Percentiles rank a stretch among this genome's conserved stretches.
These are phyloP conservation scores for Blastobotrys mokoenaii DNA, from an alignment of 805 yeast genomes.

Conservation along the genomic window DNA sequence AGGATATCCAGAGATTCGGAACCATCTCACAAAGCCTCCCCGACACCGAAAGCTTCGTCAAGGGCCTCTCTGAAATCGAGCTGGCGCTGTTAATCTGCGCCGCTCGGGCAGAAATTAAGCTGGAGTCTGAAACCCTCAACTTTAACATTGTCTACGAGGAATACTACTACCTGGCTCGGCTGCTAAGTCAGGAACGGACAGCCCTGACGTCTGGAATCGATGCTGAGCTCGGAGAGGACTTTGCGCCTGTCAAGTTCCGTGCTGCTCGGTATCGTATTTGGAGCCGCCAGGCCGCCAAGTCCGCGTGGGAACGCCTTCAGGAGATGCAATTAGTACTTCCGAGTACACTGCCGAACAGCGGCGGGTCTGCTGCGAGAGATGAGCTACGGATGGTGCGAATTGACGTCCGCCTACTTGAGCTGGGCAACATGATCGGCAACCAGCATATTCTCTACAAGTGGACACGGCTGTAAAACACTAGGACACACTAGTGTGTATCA, in stretches of 20 bases:
- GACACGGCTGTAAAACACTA: constrained; percentile 26
- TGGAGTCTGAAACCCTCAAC: constrained; percentile 52
- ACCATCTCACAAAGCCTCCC: neutral
- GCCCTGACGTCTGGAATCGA: constrained; percentile 22
- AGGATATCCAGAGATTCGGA: neutral
- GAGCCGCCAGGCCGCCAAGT: constrained; percentile 51
- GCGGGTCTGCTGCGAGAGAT: constrained; percentile 25
- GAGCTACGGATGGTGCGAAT: constrained; percentile 28
- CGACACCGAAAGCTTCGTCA: constrained; percentile 22
- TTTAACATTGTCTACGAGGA: constrained; percentile 74
- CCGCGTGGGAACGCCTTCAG: constrained; percentile 68
- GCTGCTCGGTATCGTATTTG: constrained; percentile 38
- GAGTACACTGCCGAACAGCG: constrained; percentile 32
- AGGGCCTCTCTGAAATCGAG: constrained; percentile 61
- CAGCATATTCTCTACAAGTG: constrained; percentile 35
- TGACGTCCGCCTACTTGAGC: constrained; percentile 28
- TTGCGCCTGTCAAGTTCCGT: neutral
- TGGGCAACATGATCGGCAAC: constrained; percentile 25
- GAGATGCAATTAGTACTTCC: constrained; percentile 42
- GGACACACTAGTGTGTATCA: neutral
- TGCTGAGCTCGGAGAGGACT: neutral
- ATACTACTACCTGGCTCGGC: constrained; percentile 48
- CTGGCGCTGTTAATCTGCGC: constrained; percentile 62
- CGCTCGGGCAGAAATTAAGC: constrained; percentile 59
- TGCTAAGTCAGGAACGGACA: constrained; percentile 33